phyloP scores from a whole-genome alignment of 768 basidiomycete species.

The Russula earlei region DNA sequence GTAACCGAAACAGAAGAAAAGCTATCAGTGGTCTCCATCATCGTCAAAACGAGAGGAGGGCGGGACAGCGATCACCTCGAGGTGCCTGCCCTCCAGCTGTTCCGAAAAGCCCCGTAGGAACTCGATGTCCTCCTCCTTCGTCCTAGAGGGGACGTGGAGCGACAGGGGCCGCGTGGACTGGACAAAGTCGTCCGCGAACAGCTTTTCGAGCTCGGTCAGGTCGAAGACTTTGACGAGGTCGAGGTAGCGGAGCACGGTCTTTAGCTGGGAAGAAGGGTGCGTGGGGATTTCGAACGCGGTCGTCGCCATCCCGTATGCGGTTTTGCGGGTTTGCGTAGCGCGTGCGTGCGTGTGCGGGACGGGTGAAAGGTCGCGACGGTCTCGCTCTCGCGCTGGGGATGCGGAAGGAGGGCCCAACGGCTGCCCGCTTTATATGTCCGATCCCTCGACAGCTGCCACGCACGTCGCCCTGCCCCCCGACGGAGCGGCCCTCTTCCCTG shows the following conservation, averaged over 20 bases:
- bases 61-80: not conserved
- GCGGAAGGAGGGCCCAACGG: not conserved
- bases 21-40: not conserved
- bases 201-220: not conserved
- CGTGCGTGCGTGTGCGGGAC: not conserved
- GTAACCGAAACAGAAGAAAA: not conserved
- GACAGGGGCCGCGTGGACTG: not conserved
- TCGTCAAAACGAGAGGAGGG: not conserved
- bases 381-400: too few species aligned
- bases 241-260: not conserved
- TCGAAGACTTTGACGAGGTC: not conserved
- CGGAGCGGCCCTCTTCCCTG: not conserved
- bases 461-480: not conserved
- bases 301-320: not conserved
- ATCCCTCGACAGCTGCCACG: not conserved
- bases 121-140: slow-evolving; percentile 1
- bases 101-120: not conserved
- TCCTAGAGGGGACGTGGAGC: not conserved
- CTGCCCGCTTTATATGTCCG: not conserved
- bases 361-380: too few species aligned
- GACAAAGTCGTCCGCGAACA: slow-evolving; percentile 5
- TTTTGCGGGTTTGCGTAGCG: too few species aligned
- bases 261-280: not conserved
- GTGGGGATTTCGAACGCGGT: not conserved
- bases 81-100: not conserved